These are phyloP conservation scores for Hericium erinaceus DNA, from an alignment of 768 basidiomycete genomes.

Conservation along the genomic window DNA sequence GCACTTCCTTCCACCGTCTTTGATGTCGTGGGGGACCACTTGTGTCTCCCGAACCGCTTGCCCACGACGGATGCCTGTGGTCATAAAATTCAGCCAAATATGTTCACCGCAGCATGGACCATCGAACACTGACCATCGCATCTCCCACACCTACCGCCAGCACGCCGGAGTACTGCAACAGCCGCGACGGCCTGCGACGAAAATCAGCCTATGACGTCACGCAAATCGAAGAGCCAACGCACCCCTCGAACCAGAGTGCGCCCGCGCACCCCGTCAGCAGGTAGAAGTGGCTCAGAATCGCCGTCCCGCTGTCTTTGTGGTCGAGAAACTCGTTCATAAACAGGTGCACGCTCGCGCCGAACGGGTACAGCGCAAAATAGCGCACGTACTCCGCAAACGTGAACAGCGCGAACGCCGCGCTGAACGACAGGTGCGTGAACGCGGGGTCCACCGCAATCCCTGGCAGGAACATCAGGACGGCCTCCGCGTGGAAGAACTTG, in stretches of 20 bases:
- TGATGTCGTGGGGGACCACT: slow-evolving; percentile 76
- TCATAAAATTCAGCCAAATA: neutral
- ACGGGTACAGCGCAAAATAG: slow-evolving; percentile 96
- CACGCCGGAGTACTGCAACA: slow-evolving; percentile 75
- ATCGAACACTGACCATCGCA: slow-evolving; percentile 56
- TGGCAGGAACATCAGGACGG: slow-evolving; percentile 94
- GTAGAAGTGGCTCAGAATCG: slow-evolving; percentile 96
- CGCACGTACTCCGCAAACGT: slow-evolving; percentile 96
- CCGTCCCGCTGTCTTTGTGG: slow-evolving; percentile 88
- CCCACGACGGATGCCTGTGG: slow-evolving; percentile 89
- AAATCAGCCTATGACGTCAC: slow-evolving; percentile 3
- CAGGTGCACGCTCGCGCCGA: slow-evolving; percentile 85
- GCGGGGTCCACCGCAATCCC: slow-evolving; percentile 92
- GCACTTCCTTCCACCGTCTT: slow-evolving; percentile 91
- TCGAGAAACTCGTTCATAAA: slow-evolving; percentile 99
- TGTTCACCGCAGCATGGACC: neutral
- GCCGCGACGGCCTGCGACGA: slow-evolving; percentile 32
- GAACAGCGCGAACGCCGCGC: slow-evolving; percentile 89
- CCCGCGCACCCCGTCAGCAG: slow-evolving; percentile 91
- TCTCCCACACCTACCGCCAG: slow-evolving; percentile 89
- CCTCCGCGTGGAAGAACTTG: slow-evolving; percentile 95
- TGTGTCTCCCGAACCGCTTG: slow-evolving; percentile 66
- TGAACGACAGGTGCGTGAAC: slow-evolving; percentile 92
- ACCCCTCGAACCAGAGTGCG: slow-evolving; percentile 93
- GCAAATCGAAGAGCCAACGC: slow-evolving; percentile 21